Evolutionary conservation across 176 grass and related monocot genomes (phyloP), one percentile per base, ranked within the genome.

Genomic region (Musa itinerans): DNA sequence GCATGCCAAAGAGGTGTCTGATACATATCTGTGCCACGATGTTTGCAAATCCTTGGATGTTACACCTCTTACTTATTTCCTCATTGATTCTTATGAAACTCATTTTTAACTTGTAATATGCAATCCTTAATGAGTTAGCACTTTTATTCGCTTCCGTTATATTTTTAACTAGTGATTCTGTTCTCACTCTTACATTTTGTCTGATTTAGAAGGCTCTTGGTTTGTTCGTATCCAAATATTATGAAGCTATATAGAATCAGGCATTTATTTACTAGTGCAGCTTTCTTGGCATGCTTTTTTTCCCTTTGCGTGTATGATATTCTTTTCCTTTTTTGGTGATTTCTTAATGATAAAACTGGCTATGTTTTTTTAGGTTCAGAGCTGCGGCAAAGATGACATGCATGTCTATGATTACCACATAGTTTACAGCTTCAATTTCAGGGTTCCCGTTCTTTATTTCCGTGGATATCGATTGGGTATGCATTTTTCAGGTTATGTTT

Each of bases 341-440:
- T 16, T 50, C 11, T 50, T 70, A 56, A 14, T 13, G 29, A 5
- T 62, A 21, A 7, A 11, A 17, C 9, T 21, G 15, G 21, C 49
- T 62, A 1, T 24, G 11, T 78, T 13, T 24, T 56, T 82, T 72
- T 77, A 98, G 88, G 78, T 93, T 67, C 69, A 85, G 61, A 86
- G 62, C 71, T 84, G 62, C 71, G 81, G 75, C 64, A 81, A 74
- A 24, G 59, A 72, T 16, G 69, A 62, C 78, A 26, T 81, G 68
- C 84, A 87, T 71, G 66, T 89, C 71, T 98, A 91, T 81, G 94
- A 98, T 80, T 98, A 87, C 62, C 94, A 98, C 88, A 72, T 89
- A 70, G 86, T 62, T 52, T 98, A 98, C 81, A 98, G 88, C 69
- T 87, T 87, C 76, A 88, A 86, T 55, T 98, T 91, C 76, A 88